phyloP scores from a whole-genome alignment of 208 protist genomes.

The Porcisia deanei region DNA sequence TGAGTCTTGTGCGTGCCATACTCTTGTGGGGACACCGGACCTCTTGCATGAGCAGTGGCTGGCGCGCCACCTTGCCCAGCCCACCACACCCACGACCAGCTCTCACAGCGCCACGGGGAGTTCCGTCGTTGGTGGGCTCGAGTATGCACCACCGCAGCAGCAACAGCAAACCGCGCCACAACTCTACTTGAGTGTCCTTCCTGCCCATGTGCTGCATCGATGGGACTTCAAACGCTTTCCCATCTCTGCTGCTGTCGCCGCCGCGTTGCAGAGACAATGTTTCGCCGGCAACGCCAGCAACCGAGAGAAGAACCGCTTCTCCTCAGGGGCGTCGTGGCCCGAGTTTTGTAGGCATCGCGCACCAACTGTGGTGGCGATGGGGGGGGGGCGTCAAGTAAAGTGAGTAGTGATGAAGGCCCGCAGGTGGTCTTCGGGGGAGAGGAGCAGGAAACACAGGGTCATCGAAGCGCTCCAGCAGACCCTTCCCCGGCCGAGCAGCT shows the following conservation, averaged over 20 bases:
- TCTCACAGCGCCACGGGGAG: not conserved
- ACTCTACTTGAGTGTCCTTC: slow-evolving; percentile 6
- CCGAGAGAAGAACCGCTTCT: not conserved
- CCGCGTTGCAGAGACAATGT: not conserved
- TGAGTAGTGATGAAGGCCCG: not conserved
- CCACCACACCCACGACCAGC: not conserved
- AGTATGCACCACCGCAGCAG: not conserved
- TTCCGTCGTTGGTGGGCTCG: not conserved
- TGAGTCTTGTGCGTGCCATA: not conserved
- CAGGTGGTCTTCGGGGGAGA: not conserved
- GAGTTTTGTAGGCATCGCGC: not conserved
- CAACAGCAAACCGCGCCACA: not conserved
- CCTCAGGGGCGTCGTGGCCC: not conserved
- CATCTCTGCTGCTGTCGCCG: slow-evolving; percentile 13
- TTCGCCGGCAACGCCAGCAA: not conserved
- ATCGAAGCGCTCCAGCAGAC: not conserved
- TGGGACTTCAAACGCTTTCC: slow-evolving; percentile 29
- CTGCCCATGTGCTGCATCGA: slow-evolving; percentile 17
- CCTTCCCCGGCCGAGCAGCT: not conserved
- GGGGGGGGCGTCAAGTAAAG: too few species aligned
- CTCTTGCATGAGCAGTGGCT: slow-evolving; percentile 16
- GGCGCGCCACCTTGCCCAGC: slow-evolving; percentile 6
- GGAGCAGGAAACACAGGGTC: not conserved
- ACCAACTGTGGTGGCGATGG: not conserved
- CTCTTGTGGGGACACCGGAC: not conserved